Conservation (phyloP, 768 basidiomycete species). For the Boletus reticuloceps region DNA sequence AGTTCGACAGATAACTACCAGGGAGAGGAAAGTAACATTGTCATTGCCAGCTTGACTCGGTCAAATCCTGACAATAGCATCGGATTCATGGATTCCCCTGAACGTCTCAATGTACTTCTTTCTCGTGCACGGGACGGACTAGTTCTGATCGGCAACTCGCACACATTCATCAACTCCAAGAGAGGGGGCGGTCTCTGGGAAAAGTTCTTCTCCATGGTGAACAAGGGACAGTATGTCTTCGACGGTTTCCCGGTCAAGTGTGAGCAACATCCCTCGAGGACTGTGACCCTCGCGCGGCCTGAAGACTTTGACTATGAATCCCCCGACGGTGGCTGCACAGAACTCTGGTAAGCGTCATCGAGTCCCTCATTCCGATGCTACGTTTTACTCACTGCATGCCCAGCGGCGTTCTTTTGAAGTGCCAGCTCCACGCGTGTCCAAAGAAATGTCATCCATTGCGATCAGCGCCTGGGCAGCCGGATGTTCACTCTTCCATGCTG, state of each 20-base stretch:
- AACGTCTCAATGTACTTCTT: conserved; percentile 71
- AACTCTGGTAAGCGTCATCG: conserved; percentile 49
- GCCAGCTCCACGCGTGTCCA: conserved; percentile 46
- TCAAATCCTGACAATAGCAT: conserved; percentile 58
- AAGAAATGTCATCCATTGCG: conserved; percentile 58
- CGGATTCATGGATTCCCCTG: conserved; percentile 69
- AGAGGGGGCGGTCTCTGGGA: conserved; percentile 55
- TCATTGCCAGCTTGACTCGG: conserved; percentile 58
- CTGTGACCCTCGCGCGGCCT: conserved; percentile 34
- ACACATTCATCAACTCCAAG: conserved; percentile 56
- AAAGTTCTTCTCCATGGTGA: conserved; percentile 45
- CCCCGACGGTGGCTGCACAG: conserved; percentile 65
- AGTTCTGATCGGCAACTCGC: conserved; percentile 64
- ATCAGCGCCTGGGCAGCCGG: conserved; percentile 44
- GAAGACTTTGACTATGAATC: conserved; percentile 50
- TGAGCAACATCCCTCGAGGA: conserved; percentile 49
- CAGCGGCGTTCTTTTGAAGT: conserved; percentile 16
- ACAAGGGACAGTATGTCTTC: conserved; percentile 44
- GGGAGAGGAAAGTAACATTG: conserved; percentile 71
- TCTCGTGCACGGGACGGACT: conserved; percentile 66
- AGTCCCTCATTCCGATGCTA: neutral
- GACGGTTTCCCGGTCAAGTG: conserved; percentile 63
- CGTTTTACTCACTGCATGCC: neutral
- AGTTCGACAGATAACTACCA: conserved; percentile 63
- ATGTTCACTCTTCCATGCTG: conserved; percentile 30